phyloP scores from a whole-genome alignment of 2,329 filamentous ascomycete species.

The Penicillium sp. region DNA sequence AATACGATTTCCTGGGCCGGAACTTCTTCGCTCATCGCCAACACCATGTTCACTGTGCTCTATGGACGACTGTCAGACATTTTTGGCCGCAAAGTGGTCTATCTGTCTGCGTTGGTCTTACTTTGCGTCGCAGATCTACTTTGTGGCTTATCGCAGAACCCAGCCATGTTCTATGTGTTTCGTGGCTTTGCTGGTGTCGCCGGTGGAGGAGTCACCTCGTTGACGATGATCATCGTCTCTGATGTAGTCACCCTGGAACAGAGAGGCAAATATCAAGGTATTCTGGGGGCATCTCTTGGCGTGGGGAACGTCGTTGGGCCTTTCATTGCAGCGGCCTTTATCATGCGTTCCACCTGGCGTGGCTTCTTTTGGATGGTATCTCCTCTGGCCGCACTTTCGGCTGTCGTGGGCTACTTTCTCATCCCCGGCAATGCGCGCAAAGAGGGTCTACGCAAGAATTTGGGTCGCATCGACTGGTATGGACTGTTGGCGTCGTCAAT shows the following conservation, averaged over 20 bases:
- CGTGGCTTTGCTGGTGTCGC: conserved; percentile 57
- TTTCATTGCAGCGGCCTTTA: conserved; percentile 44
- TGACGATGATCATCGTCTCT: conserved; percentile 57
- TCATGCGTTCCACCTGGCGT: conserved; percentile 40
- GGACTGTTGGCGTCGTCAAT: conserved; percentile 52
- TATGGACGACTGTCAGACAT: conserved; percentile 59
- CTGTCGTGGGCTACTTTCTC: conserved; percentile 44
- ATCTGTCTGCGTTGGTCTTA: conserved; percentile 48
- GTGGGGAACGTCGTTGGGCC: conserved; percentile 45
- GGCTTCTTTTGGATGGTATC: conserved; percentile 48
- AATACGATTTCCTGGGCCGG: conserved; percentile 62
- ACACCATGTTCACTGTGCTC: conserved; percentile 59
- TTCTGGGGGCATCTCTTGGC: conserved; percentile 42
- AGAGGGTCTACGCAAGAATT: conserved; percentile 43
- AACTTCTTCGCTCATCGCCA: conserved; percentile 62
- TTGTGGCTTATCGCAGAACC: conserved; percentile 52
- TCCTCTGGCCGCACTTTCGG: conserved; percentile 46
- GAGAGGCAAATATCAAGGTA: conserved; percentile 51
- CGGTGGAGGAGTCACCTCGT: conserved; percentile 54
- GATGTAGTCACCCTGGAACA: conserved; percentile 56
- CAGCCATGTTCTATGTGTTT: conserved; percentile 56
- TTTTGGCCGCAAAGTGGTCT: conserved; percentile 55
- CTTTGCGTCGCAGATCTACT: conserved; percentile 54
- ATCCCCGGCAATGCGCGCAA: conserved; percentile 49
- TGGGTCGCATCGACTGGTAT: conserved; percentile 54